Conservation (phyloP, 202 grass and related monocot species). For the Brachypodium distachyon region DNA sequence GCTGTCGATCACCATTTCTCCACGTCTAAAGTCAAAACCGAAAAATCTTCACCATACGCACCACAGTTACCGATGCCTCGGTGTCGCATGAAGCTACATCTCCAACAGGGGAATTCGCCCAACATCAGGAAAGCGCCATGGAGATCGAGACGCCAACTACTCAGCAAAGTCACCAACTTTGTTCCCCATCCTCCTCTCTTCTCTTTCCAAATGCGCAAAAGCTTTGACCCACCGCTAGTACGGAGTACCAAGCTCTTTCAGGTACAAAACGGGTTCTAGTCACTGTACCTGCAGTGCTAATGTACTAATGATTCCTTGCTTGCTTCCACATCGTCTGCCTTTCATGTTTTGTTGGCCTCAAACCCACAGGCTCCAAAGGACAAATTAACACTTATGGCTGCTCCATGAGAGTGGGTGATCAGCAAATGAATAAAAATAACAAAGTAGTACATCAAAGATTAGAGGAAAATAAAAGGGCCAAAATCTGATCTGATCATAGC, state of each 20-base stretch:
- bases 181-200: background rate
- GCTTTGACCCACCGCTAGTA: background rate
- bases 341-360: background rate
- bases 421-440: background rate
- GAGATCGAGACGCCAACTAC: background rate
- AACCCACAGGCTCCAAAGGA: background rate
- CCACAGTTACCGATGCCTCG: background rate
- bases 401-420: background rate
- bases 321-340: background rate
- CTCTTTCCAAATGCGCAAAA: conserved; percentile 2
- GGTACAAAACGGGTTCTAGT: background rate
- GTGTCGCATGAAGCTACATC: background rate
- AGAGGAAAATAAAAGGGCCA: background rate
- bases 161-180: background rate
- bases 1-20: no score
- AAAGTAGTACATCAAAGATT: no score
- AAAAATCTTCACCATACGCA: background rate
- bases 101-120: background rate
- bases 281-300: background rate
- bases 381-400: no score
- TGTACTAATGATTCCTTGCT: background rate
- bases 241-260: background rate
- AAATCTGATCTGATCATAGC: background rate
- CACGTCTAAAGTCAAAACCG: no score
- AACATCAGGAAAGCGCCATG: background rate